Conservation (phyloP, 2,329 filamentous ascomycete genomes). For the Lasiodiplodia sp. region DNA sequence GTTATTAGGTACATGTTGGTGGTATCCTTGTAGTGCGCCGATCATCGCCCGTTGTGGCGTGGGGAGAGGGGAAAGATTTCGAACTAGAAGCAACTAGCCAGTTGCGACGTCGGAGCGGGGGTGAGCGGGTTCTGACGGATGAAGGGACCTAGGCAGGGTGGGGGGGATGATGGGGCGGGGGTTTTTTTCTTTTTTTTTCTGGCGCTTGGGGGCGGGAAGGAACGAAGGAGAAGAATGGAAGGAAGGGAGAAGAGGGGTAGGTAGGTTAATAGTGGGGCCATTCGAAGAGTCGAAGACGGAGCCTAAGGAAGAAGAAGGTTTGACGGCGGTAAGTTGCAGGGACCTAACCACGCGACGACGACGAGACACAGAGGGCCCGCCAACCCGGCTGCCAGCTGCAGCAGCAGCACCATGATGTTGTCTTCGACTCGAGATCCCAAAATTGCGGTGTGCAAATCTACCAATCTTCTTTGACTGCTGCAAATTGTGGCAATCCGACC, state of each 20-base stretch:
- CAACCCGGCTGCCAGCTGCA: background rate
- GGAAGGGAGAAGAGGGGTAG: background rate
- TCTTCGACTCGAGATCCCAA: background rate
- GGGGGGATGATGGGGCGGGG: too few species aligned
- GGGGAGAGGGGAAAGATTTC: background rate
- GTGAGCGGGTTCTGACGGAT: background rate
- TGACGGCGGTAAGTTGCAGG: background rate
- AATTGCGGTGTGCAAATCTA: slow-evolving; percentile 6
- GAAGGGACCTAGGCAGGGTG: background rate
- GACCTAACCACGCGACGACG: background rate
- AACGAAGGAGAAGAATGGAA: background rate
- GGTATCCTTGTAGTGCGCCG: background rate
- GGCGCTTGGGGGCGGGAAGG: background rate
- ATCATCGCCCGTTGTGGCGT: background rate
- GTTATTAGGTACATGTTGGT: background rate
- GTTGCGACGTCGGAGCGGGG: background rate
- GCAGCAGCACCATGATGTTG: background rate
- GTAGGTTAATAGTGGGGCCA: background rate
- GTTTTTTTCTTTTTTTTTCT: background rate
- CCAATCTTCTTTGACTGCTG: background rate
- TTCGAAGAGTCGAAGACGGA: background rate
- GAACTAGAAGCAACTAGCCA: background rate
- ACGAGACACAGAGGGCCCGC: background rate
- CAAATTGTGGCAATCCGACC: background rate
- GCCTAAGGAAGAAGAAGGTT: background rate